Percentiles rank a stretch among this genome's conserved stretches.
These are phyloP conservation scores for Fusarium brachygibbosum DNA, from an alignment of 2,329 filamentous ascomycete genomes.

Conservation along the genomic window DNA sequence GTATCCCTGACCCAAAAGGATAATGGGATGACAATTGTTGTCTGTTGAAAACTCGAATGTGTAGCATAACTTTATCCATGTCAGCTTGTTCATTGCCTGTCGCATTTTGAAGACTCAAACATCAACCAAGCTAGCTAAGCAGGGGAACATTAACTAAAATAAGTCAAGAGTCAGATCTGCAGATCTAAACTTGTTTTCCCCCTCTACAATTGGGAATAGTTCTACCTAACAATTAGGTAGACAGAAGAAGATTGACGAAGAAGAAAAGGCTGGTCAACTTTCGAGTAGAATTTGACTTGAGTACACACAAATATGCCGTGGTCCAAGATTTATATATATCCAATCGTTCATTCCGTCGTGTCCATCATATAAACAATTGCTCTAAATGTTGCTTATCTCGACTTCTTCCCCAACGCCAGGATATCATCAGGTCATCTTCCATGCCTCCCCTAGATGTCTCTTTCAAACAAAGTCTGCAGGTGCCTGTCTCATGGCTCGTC, in stretches of 20 bases:
- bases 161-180: background rate
- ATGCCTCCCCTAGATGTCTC: conserved; percentile 21
- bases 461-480: conserved; percentile 18
- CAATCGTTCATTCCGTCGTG: conserved; percentile 36
- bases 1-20: background rate
- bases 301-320: background rate
- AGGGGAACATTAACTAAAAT: background rate
- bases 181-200: background rate
- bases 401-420: conserved; percentile 40
- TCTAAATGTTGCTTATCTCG: conserved; percentile 28
- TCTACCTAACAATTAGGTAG: background rate
- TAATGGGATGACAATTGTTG: background rate
- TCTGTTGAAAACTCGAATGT: background rate
- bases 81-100: background rate
- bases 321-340: background rate
- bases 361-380: conserved; percentile 32
- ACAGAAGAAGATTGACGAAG: too few species aligned
- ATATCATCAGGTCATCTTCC: conserved; percentile 40
- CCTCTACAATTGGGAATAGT: background rate
- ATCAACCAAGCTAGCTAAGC: background rate
- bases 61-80: background rate
- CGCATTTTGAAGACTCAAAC: background rate
- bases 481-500: conserved; percentile 12
- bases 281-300: background rate
- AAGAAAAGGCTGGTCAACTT: background rate